Evolutionary conservation across 768 basidiomycete genomes (phyloP), one percentile per base, ranked within the genome.

Genomic region (Boletus subparvulus): DNA sequence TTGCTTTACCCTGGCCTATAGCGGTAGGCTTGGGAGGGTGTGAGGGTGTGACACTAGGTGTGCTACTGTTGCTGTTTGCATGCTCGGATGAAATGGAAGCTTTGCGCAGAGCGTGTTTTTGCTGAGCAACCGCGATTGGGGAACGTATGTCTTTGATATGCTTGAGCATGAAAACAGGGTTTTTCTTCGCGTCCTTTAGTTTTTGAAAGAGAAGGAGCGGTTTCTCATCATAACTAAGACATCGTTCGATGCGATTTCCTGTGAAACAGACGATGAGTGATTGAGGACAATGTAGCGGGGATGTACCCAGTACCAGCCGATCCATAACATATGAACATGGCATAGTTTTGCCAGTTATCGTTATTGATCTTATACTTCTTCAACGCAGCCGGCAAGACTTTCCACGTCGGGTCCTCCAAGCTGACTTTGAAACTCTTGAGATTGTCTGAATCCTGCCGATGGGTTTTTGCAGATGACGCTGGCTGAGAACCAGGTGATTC

Each of bases 301-400:
- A 12, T 32, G 32, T 17, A 8, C 9, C 2, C 32, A 67, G 63
- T 68, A 94, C 95, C 93, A 50, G 94, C 79, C 51, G 88, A 87
- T 12, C 95, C 96, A 72, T 96, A 98, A 65, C 96, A 98, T 58
- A 99, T 98, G 75, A 99, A 99, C 88, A 99, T 91, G 30, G 97
- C 97, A 76, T 98, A 99, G 66, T 94, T 92, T 77, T 94, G 89
- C 97, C 97, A 99, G 71, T 92, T 95, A 61, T 98, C 97, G 63
- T 92, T 92, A 72, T 96, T 94, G 74, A 98, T 98, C 68, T 92
- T 94, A 73, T 99, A 99, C 73, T 98, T 98, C 77, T 98, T 98
- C 60, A 99, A 77, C 16, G 97, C 97, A 0, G 97, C 97, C 2
- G 97, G 97, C 16, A 99, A 78, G 21, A 99, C 97, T 69, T 98